These are phyloP conservation scores for Trichodelitschia bisporula DNA, from an alignment of 495 filamentous ascomycete genomes.

Conservation along the genomic window DNA sequence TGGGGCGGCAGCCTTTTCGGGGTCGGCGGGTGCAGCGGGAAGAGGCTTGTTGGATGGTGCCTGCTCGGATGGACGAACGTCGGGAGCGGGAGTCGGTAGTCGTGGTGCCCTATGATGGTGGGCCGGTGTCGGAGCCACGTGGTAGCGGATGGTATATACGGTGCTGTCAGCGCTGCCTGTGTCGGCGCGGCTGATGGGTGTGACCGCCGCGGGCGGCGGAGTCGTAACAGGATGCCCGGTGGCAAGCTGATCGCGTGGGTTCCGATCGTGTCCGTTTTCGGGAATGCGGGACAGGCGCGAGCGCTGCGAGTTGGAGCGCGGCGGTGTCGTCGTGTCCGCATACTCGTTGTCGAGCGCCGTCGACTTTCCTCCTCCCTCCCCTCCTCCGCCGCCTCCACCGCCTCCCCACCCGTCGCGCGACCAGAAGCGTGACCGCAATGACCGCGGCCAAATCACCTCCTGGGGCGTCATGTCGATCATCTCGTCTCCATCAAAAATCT, in stretches of 20 bases:
- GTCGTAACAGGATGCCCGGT: slow-evolving; percentile 13
- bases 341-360: too few species aligned
- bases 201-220: slow-evolving; percentile 36
- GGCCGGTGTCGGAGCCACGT: slow-evolving; percentile 18
- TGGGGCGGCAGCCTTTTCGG: neutral
- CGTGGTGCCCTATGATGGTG: slow-evolving; percentile 15
- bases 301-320: neutral
- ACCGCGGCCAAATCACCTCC: slow-evolving; percentile 28
- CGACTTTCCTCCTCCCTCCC: neutral
- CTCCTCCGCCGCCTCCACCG: neutral
- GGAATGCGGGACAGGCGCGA: neutral
- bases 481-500: slow-evolving; percentile 93
- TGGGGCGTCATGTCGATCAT: slow-evolving; percentile 58
- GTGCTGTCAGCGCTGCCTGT: slow-evolving; percentile 58
- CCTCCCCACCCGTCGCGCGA: neutral
- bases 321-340: too few species aligned
- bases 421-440: neutral
- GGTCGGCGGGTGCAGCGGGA: neutral
- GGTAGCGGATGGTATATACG: slow-evolving; percentile 62
- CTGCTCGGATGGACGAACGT: neutral
- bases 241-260: neutral
- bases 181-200: slow-evolving; percentile 55
- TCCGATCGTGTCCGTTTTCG: neutral
- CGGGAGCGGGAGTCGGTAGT: slow-evolving; percentile 1
- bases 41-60: neutral